These are phyloP conservation scores for Polygonum aviculare DNA, from an alignment of 148 eudicot species.

Conservation along the genomic window DNA sequence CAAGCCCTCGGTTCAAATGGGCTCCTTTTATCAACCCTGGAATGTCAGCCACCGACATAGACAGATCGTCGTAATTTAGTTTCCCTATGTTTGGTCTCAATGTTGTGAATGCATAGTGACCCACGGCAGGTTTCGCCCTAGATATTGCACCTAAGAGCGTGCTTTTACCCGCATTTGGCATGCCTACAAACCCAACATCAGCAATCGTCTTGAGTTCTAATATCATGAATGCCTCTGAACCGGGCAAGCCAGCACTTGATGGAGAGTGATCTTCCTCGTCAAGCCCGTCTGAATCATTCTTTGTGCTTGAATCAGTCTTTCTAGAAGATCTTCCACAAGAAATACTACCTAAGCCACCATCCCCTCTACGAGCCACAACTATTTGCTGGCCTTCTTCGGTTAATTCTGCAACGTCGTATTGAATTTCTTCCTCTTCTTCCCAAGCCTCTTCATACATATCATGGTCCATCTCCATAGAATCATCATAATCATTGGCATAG, in stretches of 20 bases:
- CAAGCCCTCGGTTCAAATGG: conserved; percentile 91
- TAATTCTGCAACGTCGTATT: conserved; percentile 74
- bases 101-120: conserved; percentile 90
- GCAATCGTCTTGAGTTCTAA: conserved; percentile 89
- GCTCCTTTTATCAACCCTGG: conserved; percentile 93
- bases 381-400: conserved; percentile 73
- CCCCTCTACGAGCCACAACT: conserved; percentile 69
- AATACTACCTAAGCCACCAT: conserved; percentile 78
- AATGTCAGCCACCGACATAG: conserved; percentile 81
- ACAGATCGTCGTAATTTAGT: conserved; percentile 63
- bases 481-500: not conserved
- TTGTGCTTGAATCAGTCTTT: conserved; percentile 9
- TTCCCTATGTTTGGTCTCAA: conserved; percentile 87
- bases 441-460: conserved; percentile 27
- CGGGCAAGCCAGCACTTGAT: conserved; percentile 48
- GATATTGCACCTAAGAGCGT: conserved; percentile 88
- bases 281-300: not conserved
- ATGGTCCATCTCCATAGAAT: conserved; percentile 19
- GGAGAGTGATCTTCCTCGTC: conserved; percentile 32
- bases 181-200: conserved; percentile 90
- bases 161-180: conserved; percentile 97
- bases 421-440: conserved; percentile 43
- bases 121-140: conserved; percentile 73
- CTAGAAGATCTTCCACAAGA: conserved; percentile 24
- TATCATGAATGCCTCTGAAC: conserved; percentile 57